A percentile compares a stretch with the other conserved stretches of the same genome.
Conservation (phyloP, 352 stramenopile genomes). For the Phytophthora citricola region DNA sequence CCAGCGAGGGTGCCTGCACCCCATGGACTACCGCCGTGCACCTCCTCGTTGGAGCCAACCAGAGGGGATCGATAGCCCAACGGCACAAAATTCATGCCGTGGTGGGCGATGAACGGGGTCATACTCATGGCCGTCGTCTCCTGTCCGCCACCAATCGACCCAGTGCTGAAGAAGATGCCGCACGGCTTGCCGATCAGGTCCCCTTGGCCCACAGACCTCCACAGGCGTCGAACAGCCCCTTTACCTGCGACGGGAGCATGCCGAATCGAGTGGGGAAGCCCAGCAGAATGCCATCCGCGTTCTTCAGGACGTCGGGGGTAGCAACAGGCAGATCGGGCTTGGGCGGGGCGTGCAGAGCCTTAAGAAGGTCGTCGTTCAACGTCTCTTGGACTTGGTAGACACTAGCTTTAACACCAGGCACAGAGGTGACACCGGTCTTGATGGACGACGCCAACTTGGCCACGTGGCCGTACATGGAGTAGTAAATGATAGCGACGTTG, state of each 20-base stretch:
- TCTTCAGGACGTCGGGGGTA: constrained; percentile 60
- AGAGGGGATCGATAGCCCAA: constrained; percentile 60
- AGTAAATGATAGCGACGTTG: constrained; percentile 83
- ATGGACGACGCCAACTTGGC: constrained; percentile 67
- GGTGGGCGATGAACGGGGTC: constrained; percentile 82
- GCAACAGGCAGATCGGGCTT: constrained; percentile 68
- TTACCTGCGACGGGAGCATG: constrained; percentile 82
- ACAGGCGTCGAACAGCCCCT: constrained; percentile 82
- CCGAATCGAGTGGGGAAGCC: constrained; percentile 86
- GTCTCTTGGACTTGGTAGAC: constrained; percentile 84
- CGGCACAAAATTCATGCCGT: constrained; percentile 90
- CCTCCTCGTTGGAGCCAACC: constrained; percentile 59
- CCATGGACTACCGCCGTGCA: constrained; percentile 75
- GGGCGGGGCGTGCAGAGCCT: constrained; percentile 68
- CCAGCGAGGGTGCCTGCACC: constrained; percentile 76
- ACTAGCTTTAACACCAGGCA: constrained; percentile 55
- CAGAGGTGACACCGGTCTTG: constrained; percentile 63
- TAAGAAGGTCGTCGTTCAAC: constrained; percentile 74
- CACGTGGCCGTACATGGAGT: constrained; percentile 89
- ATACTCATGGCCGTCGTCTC: constrained; percentile 84
- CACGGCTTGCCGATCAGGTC: constrained; percentile 79
- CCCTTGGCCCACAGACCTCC: constrained; percentile 75
- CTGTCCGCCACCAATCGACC: constrained; percentile 76
- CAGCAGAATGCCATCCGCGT: constrained; percentile 86
- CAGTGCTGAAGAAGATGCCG: constrained; percentile 82